A percentile compares a stretch with the other conserved stretches of the same genome.
These are phyloP conservation scores for Cylindrodendrum hubeiense DNA, from an alignment of 2,329 filamentous ascomycete genomes.

Conservation along the genomic window DNA sequence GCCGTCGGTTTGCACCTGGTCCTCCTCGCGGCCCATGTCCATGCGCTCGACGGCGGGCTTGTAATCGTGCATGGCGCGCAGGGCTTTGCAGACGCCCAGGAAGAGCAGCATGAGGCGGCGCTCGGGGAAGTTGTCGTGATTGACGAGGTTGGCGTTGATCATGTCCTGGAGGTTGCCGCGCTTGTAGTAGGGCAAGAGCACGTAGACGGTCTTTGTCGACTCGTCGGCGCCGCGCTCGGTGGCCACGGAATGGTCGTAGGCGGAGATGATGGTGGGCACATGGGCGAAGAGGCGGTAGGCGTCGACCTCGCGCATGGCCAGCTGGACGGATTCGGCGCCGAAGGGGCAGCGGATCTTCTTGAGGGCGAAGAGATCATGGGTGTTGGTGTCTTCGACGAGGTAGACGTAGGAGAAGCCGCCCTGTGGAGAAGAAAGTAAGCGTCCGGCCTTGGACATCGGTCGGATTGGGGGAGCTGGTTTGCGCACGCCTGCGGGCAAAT, in stretches of 20 bases:
- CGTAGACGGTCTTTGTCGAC: conserved; percentile 91
- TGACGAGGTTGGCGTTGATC: conserved; percentile 98
- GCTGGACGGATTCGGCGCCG: conserved; percentile 93
- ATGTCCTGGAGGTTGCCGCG: conserved; percentile 96
- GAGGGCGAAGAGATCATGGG: conserved; percentile 88
- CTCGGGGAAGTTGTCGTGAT: conserved; percentile 92
- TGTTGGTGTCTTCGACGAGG: conserved; percentile 91
- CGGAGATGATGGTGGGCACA: conserved; percentile 87
- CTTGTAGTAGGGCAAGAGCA: conserved; percentile 94
- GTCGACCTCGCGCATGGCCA: conserved; percentile 96
- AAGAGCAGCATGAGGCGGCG: conserved; percentile 89
- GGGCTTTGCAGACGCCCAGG: conserved; percentile 88
- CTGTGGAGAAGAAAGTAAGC: conserved; percentile 56
- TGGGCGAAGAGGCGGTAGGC: conserved; percentile 92
- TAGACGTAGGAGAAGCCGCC: conserved; percentile 99
- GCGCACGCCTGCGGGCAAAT: neutral
- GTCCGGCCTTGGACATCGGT: neutral
- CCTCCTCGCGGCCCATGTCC: conserved; percentile 62
- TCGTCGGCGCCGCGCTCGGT: conserved; percentile 76
- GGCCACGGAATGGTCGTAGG: conserved; percentile 84
- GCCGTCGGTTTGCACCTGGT: conserved; percentile 51
- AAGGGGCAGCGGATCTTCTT: conserved; percentile 99
- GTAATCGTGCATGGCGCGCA: conserved; percentile 94
- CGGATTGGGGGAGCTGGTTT: neutral
- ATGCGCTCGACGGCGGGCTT: conserved; percentile 64